Conservation (phyloP, 805 yeast species). For the Komagataella pastoris region DNA sequence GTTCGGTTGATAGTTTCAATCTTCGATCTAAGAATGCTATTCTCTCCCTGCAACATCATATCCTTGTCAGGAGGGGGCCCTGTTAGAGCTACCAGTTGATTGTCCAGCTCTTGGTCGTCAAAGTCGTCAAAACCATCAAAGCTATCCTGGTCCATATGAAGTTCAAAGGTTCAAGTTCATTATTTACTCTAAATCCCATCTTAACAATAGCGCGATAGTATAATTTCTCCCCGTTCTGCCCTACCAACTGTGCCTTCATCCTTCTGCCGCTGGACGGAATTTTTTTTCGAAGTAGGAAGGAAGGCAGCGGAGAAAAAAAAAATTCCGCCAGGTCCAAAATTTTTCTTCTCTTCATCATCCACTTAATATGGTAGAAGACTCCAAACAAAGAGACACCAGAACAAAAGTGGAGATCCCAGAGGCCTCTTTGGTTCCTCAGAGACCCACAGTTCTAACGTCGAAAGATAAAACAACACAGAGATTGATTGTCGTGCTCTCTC, state of each 20-base stretch:
- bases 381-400: conserved; percentile 31
- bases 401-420: conserved; percentile 14
- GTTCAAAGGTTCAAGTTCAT: neutral
- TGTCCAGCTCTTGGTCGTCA: neutral
- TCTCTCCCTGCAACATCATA: conserved; percentile 61
- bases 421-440: conserved; percentile 78
- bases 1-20: conserved; percentile 30
- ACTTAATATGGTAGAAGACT: conserved; percentile 28
- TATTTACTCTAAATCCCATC: too few relatives aligned
- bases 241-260: neutral
- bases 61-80: conserved; percentile 6
- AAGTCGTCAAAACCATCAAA: neutral
- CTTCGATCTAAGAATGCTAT: conserved; percentile 62
- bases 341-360: neutral
- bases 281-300: neutral
- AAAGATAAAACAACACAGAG: conserved; percentile 80
- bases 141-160: neutral
- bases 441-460: conserved; percentile 70
- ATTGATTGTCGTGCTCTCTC: conserved; percentile 86
- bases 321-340: neutral
- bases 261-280: neutral
- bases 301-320: neutral
- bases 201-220: neutral
- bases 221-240: neutral
- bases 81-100: neutral